Base-by-base conservation (phyloP, 2,329 filamentous ascomycete genomes). In the Apiospora aurea region DNA sequence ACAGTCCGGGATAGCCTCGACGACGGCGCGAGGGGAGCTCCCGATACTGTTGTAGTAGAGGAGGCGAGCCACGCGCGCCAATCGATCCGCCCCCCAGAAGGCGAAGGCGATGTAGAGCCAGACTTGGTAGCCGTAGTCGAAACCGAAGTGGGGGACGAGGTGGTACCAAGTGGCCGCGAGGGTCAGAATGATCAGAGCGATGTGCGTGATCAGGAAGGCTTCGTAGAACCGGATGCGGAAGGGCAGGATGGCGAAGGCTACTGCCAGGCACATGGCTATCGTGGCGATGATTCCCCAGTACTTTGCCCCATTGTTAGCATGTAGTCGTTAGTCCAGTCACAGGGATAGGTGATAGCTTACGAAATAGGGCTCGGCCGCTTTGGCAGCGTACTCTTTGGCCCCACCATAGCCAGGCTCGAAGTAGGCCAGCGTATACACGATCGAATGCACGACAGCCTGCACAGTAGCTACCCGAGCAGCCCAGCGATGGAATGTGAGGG, bases 401-500 rank as follows among this genome's bases (percentile, higher is more conserved):
- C 73, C 75, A 0, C 71, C 72, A 66, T 76, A 76, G 16, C 73
- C 71, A 1, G 73, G 73, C 34, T 74, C 72, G 2, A 71, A 71
- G 67, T 77, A 77, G 57, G 66, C 70, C n/a, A 72, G 29, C 8
- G 75, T 75, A 49, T 79, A 79, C 8, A 75, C 71, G 3, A 75
- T 70, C 38, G 78, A 77, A 46, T 80, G 79, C 4, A 77, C 71
- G 29, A 77, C 75, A 2, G 79, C 78, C 69, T 80, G 76, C 51
- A 80, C 18, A 3, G 77, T 79, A 61, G 76, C 76, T 10, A 79
- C 76, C n/a, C 77, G 75, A 3, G 78, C 79, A 2, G 75, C 72
- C 78, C 78, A 79, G 43, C 79, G 77, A 61, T 80, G 79, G 1
- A 80, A 51, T 1, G 77, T 73, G 16, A 79, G 67, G 64, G 80